These are phyloP conservation scores for Lophiostoma macrostomum DNA, from an alignment of 495 filamentous ascomycete species.

Conservation along the genomic window DNA sequence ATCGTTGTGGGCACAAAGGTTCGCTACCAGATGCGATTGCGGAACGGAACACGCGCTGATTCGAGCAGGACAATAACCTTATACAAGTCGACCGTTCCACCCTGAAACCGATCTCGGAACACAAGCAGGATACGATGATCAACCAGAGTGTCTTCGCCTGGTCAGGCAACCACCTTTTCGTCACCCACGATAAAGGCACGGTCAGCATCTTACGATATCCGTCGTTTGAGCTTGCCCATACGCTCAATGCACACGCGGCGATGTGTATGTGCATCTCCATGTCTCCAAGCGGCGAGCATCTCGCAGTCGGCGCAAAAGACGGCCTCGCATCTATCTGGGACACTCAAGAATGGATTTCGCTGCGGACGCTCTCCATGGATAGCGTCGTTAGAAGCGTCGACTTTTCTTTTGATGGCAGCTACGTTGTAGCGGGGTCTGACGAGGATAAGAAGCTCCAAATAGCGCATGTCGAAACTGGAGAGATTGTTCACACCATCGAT, in stretches of 20 bases:
- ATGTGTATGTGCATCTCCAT: constrained; percentile 68
- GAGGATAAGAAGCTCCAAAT: constrained; percentile 58
- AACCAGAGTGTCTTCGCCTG: constrained; percentile 83
- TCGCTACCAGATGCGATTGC: not conserved
- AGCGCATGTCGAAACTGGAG: constrained; percentile 84
- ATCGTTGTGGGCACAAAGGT: constrained; percentile 87
- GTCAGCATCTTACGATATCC: constrained; percentile 79
- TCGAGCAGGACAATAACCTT: constrained; percentile 64
- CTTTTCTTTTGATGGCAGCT: constrained; percentile 90
- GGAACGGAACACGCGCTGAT: not conserved
- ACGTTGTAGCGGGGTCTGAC: constrained; percentile 79
- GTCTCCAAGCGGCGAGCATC: constrained; percentile 71
- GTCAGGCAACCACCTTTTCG: constrained; percentile 66
- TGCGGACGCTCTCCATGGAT: constrained; percentile 67
- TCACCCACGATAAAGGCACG: constrained; percentile 78
- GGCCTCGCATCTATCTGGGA: constrained; percentile 89
- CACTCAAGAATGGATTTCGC: constrained; percentile 86
- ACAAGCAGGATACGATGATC: constrained; percentile 71
- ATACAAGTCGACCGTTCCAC: constrained; percentile 51
- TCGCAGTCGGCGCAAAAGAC: constrained; percentile 88
- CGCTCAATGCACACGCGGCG: constrained; percentile 79
- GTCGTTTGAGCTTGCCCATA: constrained; percentile 50
- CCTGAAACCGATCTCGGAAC: constrained; percentile 52
- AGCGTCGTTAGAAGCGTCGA: constrained; percentile 80
- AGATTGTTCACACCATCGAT: constrained; percentile 75